phyloP scores from a whole-genome alignment of 179 eudicot genomes.

The Sideroxylon spinosum region DNA sequence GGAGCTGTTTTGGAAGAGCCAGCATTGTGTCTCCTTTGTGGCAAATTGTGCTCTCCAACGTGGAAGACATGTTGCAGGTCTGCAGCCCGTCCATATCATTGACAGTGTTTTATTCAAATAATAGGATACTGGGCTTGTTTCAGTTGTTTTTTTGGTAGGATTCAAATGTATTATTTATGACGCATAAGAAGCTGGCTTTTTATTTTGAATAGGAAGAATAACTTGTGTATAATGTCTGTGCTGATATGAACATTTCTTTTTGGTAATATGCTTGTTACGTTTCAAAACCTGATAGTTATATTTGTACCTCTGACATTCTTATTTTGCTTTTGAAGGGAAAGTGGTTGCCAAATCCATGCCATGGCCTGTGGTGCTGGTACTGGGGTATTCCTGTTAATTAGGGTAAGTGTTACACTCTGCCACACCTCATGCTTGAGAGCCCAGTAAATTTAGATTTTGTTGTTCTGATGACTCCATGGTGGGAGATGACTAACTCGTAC shows the following conservation, averaged over 20 bases:
- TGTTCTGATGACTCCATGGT: background rate
- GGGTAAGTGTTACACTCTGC: constrained; percentile 35
- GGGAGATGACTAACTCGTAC: background rate
- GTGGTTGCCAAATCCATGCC: constrained; percentile 73
- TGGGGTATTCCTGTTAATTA: constrained; percentile 73
- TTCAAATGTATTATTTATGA: background rate
- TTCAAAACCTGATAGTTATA: background rate
- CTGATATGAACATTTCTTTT: background rate
- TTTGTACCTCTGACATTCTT: constrained; percentile 20
- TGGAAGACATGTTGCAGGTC: constrained; percentile 97
- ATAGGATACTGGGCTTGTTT: too few species aligned
- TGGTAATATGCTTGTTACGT: background rate
- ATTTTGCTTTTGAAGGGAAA: constrained; percentile 42
- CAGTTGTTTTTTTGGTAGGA: background rate
- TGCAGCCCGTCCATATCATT: background rate
- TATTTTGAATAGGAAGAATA: background rate
- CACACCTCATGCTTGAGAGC: background rate
- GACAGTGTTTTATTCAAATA: background rate
- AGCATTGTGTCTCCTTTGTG: constrained; percentile 87
- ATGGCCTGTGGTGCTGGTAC: constrained; percentile 85
- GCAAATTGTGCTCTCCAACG: constrained; percentile 75
- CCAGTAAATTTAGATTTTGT: background rate
- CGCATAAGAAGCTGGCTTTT: background rate
- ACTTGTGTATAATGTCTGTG: background rate
- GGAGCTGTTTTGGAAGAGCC: constrained; percentile 56